Evolutionary conservation across 2,329 filamentous ascomycete genomes (phyloP).

Genomic region (Diplodia scrobiculata): DNA sequence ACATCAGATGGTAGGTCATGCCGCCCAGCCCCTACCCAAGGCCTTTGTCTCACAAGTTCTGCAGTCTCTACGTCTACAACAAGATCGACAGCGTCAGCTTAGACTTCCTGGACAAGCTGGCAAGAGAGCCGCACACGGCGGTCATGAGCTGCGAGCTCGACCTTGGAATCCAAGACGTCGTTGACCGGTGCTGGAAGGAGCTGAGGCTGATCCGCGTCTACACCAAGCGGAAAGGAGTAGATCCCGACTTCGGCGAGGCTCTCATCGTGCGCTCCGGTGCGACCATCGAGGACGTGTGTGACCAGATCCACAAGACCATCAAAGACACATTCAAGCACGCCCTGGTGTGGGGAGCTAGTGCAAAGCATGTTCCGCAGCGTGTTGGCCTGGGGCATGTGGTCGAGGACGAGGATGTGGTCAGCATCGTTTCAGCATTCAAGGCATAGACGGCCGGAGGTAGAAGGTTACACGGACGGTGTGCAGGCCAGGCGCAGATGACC

Average conservation of each 20-base stretch:
- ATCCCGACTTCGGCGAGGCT: conserved; percentile 87
- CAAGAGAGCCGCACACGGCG: conserved; percentile 87
- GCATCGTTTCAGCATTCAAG: conserved; percentile 55
- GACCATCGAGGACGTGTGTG: conserved; percentile 95
- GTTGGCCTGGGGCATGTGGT: conserved; percentile 85
- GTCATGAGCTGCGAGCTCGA: conserved; percentile 98
- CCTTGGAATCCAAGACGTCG: conserved; percentile 87
- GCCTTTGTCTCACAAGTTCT: neutral
- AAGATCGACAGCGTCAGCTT: conserved; percentile 96
- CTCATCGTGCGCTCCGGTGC: conserved; percentile 87
- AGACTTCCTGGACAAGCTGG: conserved; percentile 88
- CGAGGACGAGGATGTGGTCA: conserved; percentile 67
- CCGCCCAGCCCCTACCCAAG: neutral
- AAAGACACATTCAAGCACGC: conserved; percentile 99
- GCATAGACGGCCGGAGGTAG: conserved; percentile 39
- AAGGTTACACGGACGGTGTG: conserved; percentile 63
- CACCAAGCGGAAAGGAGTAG: conserved; percentile 90
- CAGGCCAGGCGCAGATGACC: conserved; percentile 42
- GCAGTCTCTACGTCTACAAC: conserved; percentile 94
- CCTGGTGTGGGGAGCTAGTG: conserved; percentile 95
- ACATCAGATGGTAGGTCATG: conserved; percentile 67
- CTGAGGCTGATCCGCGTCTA: conserved; percentile 87
- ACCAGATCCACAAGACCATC: conserved; percentile 86
- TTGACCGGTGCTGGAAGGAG: conserved; percentile 94
- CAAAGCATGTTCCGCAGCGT: conserved; percentile 88